Conservation (phyloP, 164 flowering plant genomes). For the Tetrastigma voinierianum region DNA sequence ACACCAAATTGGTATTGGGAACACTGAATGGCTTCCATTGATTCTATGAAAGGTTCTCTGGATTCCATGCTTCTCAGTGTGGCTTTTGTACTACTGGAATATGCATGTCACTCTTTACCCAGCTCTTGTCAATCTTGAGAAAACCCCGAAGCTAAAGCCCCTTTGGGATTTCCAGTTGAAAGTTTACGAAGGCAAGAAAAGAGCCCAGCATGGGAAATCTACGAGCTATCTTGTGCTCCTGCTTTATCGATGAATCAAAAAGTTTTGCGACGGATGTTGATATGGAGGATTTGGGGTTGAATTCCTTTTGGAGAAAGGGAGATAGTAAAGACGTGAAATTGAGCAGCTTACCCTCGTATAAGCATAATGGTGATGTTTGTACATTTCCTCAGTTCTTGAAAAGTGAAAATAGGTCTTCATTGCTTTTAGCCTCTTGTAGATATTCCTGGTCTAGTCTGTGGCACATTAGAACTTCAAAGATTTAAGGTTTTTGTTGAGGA, state of each 20-base stretch:
- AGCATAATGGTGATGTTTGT: conserved; percentile 17
- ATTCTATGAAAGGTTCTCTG: conserved; percentile 80
- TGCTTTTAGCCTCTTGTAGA: conserved; percentile 25
- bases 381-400: conserved; percentile 71
- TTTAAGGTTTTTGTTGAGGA: conserved; percentile 23
- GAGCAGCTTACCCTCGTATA: conserved; percentile 40
- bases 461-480: conserved; percentile 48
- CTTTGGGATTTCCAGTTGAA: conserved; percentile 79
- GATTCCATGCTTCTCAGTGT: conserved; percentile 97
- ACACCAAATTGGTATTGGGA: conserved; percentile 96
- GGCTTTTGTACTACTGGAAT: conserved; percentile 92
- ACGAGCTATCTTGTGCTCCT: conserved; percentile 93
- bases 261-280: conserved; percentile 89
- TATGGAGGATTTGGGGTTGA: conserved; percentile 88
- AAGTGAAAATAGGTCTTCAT: conserved; percentile 30
- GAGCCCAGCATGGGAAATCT: conserved; percentile 69
- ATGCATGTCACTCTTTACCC: conserved; percentile 80
- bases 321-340: conserved; percentile 31
- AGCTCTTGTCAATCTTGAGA: conserved; percentile 81
- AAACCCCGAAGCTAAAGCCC: conserved; percentile 49
- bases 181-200: conserved; percentile 70
- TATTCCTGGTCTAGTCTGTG: conserved; percentile 52
- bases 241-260: conserved; percentile 88
- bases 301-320: conserved; percentile 65
- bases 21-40: conserved; percentile 71